A percentile compares a stretch with the other conserved stretches of the same genome.
Conservation (phyloP, 2,329 filamentous ascomycete genomes). For the Sodiomyces alkalinus region DNA sequence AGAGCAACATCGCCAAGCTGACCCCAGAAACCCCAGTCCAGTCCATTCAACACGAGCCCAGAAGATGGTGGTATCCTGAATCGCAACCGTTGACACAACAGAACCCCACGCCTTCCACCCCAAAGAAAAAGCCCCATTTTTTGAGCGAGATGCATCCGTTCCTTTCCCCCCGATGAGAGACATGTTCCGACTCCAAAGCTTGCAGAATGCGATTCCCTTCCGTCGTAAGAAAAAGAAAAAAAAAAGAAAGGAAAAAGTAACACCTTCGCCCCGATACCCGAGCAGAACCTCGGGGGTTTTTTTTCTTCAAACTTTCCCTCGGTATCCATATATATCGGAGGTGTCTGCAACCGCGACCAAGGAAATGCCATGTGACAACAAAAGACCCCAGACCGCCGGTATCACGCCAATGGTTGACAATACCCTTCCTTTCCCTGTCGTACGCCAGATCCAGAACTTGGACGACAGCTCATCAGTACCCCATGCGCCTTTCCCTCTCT, state of each 20-base stretch:
- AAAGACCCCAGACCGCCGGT: too few relatives aligned
- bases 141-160: slow-evolving; percentile 6
- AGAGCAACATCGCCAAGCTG: too few relatives aligned
- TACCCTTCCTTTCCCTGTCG: neutral
- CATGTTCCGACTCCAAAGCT: slow-evolving; percentile 7
- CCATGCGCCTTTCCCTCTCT: neutral
- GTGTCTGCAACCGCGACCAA: too few relatives aligned
- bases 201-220: slow-evolving; percentile 7
- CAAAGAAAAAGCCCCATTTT: neutral
- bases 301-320: too few relatives aligned
- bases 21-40: neutral
- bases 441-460: neutral
- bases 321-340: too few relatives aligned
- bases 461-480: neutral
- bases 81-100: neutral
- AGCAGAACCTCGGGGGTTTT: too few relatives aligned
- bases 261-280: slow-evolving; percentile 1
- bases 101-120: neutral
- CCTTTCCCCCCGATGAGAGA: slow-evolving; percentile 4
- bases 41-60: neutral
- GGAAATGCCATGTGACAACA: too few relatives aligned
- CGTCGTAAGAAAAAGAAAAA: slow-evolving; percentile 6
- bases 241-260: slow-evolving; percentile 4
- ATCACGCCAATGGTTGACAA: too few relatives aligned
- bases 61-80: slow-evolving; percentile 2